phyloP scores from a whole-genome alignment of 1,284 basidiomycete species.

The Sanguinoderma infundibulare region DNA sequence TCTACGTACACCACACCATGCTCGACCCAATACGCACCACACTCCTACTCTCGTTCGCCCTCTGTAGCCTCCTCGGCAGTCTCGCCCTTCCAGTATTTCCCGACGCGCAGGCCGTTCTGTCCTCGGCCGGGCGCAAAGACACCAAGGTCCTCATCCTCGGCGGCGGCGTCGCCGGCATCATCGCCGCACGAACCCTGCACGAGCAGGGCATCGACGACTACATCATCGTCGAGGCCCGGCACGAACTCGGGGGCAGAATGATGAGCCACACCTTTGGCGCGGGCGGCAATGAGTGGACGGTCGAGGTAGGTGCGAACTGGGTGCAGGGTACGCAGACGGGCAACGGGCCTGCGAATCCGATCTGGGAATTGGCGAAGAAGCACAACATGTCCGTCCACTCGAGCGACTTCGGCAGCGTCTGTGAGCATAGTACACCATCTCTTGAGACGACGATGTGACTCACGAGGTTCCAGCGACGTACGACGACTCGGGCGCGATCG shows the following conservation, averaged over 20 bases:
- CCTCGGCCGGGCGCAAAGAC: constrained; percentile 22
- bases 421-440: constrained; percentile 38
- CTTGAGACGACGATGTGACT: not conserved
- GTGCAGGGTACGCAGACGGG: constrained; percentile 66
- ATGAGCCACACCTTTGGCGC: constrained; percentile 49
- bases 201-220: constrained; percentile 62
- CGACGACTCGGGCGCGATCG: constrained; percentile 49
- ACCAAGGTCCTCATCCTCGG: constrained; percentile 57
- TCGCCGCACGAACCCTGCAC: constrained; percentile 65
- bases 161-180: constrained; percentile 69
- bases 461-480: constrained; percentile 48
- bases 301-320: constrained; percentile 76
- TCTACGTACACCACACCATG: not conserved
- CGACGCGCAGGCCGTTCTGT: constrained; percentile 6
- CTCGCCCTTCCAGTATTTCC: not conserved
- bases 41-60: not conserved
- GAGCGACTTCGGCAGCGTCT: constrained; percentile 52
- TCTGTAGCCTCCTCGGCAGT: not conserved
- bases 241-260: constrained; percentile 67
- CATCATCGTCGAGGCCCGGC: constrained; percentile 62
- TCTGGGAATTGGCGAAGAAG: constrained; percentile 62
- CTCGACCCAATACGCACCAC: not conserved
- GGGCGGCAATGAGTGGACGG: constrained; percentile 40
- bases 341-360: constrained; percentile 60
- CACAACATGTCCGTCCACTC: constrained; percentile 52